Evolutionary conservation across 495 filamentous ascomycete genomes (phyloP).

Genomic region (Symbiotaphrina buchneri): DNA sequence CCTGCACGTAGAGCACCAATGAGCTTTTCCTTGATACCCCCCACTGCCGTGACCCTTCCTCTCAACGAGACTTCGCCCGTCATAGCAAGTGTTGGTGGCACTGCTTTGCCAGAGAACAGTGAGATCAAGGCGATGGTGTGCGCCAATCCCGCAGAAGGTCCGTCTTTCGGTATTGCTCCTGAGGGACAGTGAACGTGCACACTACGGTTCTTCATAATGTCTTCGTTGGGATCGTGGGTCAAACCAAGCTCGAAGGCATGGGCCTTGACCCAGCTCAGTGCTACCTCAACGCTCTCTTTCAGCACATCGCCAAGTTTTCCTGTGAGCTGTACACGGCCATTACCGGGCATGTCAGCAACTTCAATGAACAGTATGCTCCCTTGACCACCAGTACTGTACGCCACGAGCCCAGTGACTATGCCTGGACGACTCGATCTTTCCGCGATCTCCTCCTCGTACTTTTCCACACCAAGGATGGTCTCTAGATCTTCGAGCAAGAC

Average conservation of each 20-base stretch:
- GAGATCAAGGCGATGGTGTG: conserved; percentile 88
- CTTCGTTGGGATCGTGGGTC: conserved; percentile 54
- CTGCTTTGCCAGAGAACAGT: conserved; percentile 68
- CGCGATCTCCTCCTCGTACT: conserved; percentile 87
- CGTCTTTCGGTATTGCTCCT: conserved; percentile 89
- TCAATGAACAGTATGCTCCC: conserved; percentile 98
- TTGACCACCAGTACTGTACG: conserved; percentile 83
- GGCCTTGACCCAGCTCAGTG: conserved; percentile 87
- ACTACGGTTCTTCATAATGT: conserved; percentile 89
- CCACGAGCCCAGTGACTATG: conserved; percentile 90
- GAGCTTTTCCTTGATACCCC: conserved; percentile 96
- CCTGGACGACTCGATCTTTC: conserved; percentile 74
- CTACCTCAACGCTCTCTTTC: conserved; percentile 93
- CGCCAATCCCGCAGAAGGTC: conserved; percentile 70
- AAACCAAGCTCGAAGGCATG: conserved; percentile 85
- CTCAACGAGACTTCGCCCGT: conserved; percentile 85
- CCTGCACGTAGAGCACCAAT: conserved; percentile 87
- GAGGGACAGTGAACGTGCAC: conserved; percentile 94
- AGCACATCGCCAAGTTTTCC: conserved; percentile 96
- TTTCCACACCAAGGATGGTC: conserved; percentile 77
- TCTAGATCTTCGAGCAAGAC: conserved; percentile 66
- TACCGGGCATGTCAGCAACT: conserved; percentile 90
- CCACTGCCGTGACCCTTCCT: conserved; percentile 72
- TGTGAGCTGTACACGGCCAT: conserved; percentile 82
- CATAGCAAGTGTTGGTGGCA: conserved; percentile 90